Evolutionary conservation across 1,139 yeast genomes (phyloP), one percentile per base, ranked within the genome.

Genomic region (Pichiaceae sp.): DNA sequence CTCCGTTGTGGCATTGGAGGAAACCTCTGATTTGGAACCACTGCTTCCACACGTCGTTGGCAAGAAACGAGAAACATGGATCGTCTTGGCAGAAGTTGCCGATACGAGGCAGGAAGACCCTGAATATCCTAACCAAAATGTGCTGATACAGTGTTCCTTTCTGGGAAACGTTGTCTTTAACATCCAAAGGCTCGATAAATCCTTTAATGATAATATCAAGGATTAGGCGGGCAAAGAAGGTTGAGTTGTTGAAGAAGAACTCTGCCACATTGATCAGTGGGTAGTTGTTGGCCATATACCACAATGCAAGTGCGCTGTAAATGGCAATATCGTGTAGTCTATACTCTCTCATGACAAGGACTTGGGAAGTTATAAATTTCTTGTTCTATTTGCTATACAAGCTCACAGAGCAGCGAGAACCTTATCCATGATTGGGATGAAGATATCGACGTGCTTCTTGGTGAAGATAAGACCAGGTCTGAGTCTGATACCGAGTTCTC

Each of bases 391-490:
- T 11, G 7, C 11, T 7, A 21, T 11, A 7, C 11, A 21, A 21
- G 7, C 7, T 43, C 46, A 52, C 36, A 53, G 38, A 28, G 47
- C 38, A 24, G 56, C 39, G 25, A 74, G 60, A 29, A 70, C 68
- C 52, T 68, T 64, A 35, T 70, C 75, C 40, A 73, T 59, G 27
- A 67, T 66, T 18, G 58, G 66, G 41, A 80, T 57, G 48, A 82
- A 66, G 35, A 80, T 61, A 47, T 80, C 85, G 33, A 84, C 89
- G 52, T 82, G 93, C 60, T 76, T 75, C 62, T 78, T 70, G 62
- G 78, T 86, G 55, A 82, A 82, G 19, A 75, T 74, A 55, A 82
- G 66, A 33, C 84, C 69, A 38, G 94, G 94, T 61, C 94, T 75
- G 59, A 82, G 69, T 62, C 94, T 75, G 38, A 83, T 76, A 31